A percentile compares a stretch with the other conserved stretches of the same genome.
Conservation (phyloP, 1,284 basidiomycete species). For the Leccinum fuscescens region DNA sequence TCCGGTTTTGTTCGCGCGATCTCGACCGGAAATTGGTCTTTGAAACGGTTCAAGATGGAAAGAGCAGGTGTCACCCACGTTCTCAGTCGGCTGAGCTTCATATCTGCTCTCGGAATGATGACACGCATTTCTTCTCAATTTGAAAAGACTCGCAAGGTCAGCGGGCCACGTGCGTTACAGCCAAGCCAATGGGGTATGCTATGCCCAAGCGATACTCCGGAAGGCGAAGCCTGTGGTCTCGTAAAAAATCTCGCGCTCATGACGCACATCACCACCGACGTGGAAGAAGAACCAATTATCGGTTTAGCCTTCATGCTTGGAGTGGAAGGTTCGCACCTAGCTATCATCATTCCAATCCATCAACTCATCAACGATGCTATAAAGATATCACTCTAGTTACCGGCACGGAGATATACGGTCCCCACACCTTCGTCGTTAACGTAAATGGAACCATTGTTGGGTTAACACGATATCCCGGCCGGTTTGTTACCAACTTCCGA, state of each 20-base stretch:
- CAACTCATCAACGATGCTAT: conserved; percentile 16
- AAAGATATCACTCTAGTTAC: conserved; percentile 91
- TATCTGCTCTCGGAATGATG: conserved; percentile 99
- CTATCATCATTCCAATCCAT: conserved; percentile 10
- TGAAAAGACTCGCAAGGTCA: conserved; percentile 99
- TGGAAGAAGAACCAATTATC: conserved; percentile 93
- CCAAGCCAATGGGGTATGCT: conserved; percentile 99
- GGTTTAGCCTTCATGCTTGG: conserved; percentile 91
- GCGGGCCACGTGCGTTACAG: conserved; percentile 94
- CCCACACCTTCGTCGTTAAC: conserved; percentile 92
- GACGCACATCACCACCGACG: conserved; percentile 99
- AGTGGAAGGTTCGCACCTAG: conserved; percentile 71
- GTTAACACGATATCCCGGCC: conserved; percentile 81
- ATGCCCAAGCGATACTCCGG: conserved; percentile 97
- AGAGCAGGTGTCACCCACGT: conserved; percentile 99
- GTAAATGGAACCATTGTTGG: conserved; percentile 97
- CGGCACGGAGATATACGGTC: conserved; percentile 93
- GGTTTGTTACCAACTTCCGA: conserved; percentile 90
- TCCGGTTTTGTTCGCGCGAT: conserved; percentile 97
- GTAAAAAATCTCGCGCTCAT: conserved; percentile 99
- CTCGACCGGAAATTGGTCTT: conserved; percentile 98
- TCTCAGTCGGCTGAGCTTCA: conserved; percentile 91
- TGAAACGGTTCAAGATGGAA: conserved; percentile 99
- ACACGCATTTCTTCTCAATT: conserved; percentile 98
- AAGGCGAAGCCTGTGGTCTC: conserved; percentile 98